Conservation (phyloP, 1,139 yeast species). For the Diutina catenulata region DNA sequence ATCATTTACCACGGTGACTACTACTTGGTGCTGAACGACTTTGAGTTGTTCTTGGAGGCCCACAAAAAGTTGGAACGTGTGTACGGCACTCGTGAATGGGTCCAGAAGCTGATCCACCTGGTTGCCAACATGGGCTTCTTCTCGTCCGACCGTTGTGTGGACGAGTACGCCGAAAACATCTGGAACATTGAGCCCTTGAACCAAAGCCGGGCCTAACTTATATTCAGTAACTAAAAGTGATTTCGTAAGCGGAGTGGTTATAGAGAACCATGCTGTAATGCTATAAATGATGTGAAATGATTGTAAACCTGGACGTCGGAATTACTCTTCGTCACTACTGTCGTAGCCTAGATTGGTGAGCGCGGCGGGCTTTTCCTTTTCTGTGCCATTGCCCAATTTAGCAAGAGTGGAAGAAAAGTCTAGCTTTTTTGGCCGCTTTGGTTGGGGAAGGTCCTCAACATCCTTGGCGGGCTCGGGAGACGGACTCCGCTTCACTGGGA, state of each 20-base stretch:
- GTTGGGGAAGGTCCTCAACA: not conserved
- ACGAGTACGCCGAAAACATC: slow-evolving; percentile 84
- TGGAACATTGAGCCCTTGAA: slow-evolving; percentile 79
- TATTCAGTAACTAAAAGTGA: no score
- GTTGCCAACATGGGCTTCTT: slow-evolving; percentile 95
- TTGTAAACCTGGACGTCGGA: no score
- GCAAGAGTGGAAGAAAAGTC: slow-evolving; percentile 5
- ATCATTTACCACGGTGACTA: slow-evolving; percentile 69
- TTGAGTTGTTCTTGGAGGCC: slow-evolving; percentile 74
- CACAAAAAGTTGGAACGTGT: slow-evolving; percentile 67
- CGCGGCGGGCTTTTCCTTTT: not conserved
- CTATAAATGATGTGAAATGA: no score
- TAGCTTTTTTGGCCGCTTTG: not conserved
- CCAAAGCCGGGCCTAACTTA: no score
- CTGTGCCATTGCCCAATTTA: no score
- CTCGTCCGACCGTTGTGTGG: slow-evolving; percentile 81
- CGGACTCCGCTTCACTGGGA: not conserved
- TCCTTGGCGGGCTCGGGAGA: not conserved
- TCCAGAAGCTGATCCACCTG: slow-evolving; percentile 58
- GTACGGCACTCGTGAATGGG: slow-evolving; percentile 58
- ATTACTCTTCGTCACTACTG: slow-evolving; percentile 2
- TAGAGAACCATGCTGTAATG: no score
- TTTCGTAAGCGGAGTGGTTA: no score
- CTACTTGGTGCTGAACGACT: slow-evolving; percentile 82
- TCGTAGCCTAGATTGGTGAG: not conserved